Percentiles rank a stretch among this genome's conserved stretches.
These are phyloP conservation scores for Chytridiales sp. DNA, from an alignment of 371 early-diverging fungal genomes.

Conservation along the genomic window DNA sequence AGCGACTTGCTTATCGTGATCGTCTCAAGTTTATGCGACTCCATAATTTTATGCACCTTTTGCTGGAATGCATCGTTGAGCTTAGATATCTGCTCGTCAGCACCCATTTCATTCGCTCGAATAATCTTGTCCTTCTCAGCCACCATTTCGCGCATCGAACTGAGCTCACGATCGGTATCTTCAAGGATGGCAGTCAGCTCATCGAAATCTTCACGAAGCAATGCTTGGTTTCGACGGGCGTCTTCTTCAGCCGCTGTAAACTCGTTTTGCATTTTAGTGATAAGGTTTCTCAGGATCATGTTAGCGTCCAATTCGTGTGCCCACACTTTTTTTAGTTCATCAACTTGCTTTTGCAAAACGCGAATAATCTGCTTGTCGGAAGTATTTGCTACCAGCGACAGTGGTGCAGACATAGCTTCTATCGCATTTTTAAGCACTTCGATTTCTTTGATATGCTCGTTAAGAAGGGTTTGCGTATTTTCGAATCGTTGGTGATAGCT, in stretches of 20 bases:
- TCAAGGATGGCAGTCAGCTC: constrained; percentile 38
- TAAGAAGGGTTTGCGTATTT: constrained; percentile 31
- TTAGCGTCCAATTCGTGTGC: constrained; percentile 42
- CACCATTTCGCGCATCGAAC: background rate
- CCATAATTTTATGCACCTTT: constrained; percentile 16
- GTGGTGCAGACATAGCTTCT: constrained; percentile 24
- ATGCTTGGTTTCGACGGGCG: constrained; percentile 20
- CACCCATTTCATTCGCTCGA: background rate
- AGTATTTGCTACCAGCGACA: background rate
- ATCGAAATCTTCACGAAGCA: constrained; percentile 40
- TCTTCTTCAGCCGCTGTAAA: constrained; percentile 31
- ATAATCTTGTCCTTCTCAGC: background rate
- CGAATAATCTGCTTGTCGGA: constrained; percentile 11
- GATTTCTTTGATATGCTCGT: constrained; percentile 39
- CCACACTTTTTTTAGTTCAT: constrained; percentile 47
- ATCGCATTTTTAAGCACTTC: constrained; percentile 37
- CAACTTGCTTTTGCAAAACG: constrained; percentile 35
- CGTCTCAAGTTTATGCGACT: constrained; percentile 25
- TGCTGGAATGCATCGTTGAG: constrained; percentile 22
- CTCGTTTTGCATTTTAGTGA: constrained; percentile 41
- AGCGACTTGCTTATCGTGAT: constrained; percentile 23
- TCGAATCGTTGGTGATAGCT: constrained; percentile 35
- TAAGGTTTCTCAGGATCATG: constrained; percentile 36
- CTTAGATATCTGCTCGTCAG: constrained; percentile 20
- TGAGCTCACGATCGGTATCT: constrained; percentile 20